Percentiles rank a stretch among this genome's conserved stretches.
These are phyloP conservation scores for Knoxdaviesia capensis DNA, from an alignment of 2,329 filamentous ascomycete genomes.

Conservation along the genomic window DNA sequence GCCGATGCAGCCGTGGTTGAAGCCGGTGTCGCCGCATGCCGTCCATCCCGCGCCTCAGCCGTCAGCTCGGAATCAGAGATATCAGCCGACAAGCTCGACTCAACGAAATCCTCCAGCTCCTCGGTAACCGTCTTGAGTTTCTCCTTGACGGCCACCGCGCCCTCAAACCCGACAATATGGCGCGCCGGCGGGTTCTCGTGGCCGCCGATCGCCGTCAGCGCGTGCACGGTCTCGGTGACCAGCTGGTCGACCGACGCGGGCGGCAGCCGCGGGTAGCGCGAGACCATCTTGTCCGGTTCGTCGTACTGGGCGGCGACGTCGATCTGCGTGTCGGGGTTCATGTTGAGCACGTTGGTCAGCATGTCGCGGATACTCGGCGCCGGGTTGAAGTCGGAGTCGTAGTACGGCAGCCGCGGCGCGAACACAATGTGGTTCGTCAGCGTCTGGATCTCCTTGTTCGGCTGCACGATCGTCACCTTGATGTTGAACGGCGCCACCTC, in stretches of 20 bases:
- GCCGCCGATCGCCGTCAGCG: slow-evolving; percentile 76
- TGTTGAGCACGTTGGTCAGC: slow-evolving; percentile 58
- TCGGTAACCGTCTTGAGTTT: slow-evolving; percentile 93
- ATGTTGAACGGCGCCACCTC: slow-evolving; percentile 95
- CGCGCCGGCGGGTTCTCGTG: slow-evolving; percentile 89
- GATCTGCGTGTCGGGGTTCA: slow-evolving; percentile 44
- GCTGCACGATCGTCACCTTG: slow-evolving; percentile 88
- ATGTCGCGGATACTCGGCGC: slow-evolving; percentile 73
- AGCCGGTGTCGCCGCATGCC: no score
- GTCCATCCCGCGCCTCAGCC: slow-evolving; percentile 19
- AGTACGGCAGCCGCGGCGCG: slow-evolving; percentile 50
- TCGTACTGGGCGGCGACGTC: slow-evolving; percentile 9
- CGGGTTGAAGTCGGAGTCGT: slow-evolving; percentile 42
- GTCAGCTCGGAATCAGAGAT: slow-evolving; percentile 40
- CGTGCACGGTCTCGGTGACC: slow-evolving; percentile 77
- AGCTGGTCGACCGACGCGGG: slow-evolving; percentile 48
- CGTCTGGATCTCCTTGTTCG: slow-evolving; percentile 77
- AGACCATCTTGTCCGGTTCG: slow-evolving; percentile 23
- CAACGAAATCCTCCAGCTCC: slow-evolving; percentile 89
- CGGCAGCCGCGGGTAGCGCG: slow-evolving; percentile 57
- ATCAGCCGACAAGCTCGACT: slow-evolving; percentile 71
- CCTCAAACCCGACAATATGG: slow-evolving; percentile 86
- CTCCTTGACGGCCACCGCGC: slow-evolving; percentile 73
- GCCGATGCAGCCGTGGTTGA: no score
- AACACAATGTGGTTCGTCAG: slow-evolving; percentile 76